phyloP scores from a whole-genome alignment of 2,329 filamentous ascomycete genomes.

The Ceratocystiopsis brevicomis region DNA sequence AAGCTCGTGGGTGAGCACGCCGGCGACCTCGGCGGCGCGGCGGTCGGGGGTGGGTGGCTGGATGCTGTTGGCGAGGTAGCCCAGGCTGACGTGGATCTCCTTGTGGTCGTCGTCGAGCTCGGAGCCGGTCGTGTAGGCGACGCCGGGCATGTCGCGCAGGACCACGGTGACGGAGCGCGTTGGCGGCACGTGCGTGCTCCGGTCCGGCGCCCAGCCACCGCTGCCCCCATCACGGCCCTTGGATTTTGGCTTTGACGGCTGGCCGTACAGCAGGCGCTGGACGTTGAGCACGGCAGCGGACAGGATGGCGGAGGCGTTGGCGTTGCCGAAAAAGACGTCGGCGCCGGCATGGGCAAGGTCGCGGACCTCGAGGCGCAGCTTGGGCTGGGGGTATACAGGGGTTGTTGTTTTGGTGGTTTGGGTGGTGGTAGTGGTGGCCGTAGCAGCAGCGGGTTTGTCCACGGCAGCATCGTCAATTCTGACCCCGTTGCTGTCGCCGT shows the following conservation, averaged over 20 bases:
- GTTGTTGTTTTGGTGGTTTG: too few species aligned
- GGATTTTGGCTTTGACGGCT: too few species aligned
- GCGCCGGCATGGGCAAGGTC: constrained; percentile 42
- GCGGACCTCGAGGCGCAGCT: constrained; percentile 39
- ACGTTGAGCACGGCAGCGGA: constrained; percentile 46
- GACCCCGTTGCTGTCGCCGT: too few species aligned
- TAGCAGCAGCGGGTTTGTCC: too few species aligned
- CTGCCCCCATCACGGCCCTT: constrained; percentile 2
- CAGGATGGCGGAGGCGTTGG: constrained; percentile 45
- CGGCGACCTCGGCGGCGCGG: constrained; percentile 45
- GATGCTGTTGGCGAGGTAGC: constrained; percentile 42
- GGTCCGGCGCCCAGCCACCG: constrained; percentile 21
- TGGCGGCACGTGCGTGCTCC: constrained; percentile 28
- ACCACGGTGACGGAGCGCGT: constrained; percentile 76
- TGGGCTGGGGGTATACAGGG: constrained; percentile 25
- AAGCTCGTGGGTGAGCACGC: constrained; percentile 79
- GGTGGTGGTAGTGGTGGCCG: too few species aligned
- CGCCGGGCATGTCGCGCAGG: constrained; percentile 59
- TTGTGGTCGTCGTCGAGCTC: constrained; percentile 75
- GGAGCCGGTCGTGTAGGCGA: constrained; percentile 72
- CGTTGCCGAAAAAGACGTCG: constrained; percentile 43
- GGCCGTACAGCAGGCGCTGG: constrained; percentile 49
- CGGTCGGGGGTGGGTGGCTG: constrained; percentile 18
- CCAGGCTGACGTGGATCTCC: constrained; percentile 72
- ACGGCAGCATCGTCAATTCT: too few species aligned